These are phyloP conservation scores for Ophiostoma perfectum DNA, from an alignment of 2,329 filamentous ascomycete species.

Conservation along the genomic window DNA sequence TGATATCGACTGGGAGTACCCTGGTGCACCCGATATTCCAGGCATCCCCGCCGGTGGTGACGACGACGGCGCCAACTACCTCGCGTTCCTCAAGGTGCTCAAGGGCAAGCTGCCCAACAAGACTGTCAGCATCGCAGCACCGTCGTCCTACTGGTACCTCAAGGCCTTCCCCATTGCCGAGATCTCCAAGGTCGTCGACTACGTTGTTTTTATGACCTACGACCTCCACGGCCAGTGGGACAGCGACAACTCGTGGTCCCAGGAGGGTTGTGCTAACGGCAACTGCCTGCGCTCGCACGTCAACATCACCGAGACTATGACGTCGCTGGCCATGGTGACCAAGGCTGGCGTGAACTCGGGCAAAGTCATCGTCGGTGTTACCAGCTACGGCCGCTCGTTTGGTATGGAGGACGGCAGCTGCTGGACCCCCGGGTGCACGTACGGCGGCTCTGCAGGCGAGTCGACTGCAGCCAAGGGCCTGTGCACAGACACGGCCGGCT, in stretches of 20 bases:
- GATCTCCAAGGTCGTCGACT: slow-evolving; percentile 32
- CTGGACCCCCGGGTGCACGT: slow-evolving; percentile 32
- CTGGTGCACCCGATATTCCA: slow-evolving; percentile 26
- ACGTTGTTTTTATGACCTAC: slow-evolving; percentile 36
- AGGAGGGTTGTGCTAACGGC: slow-evolving; percentile 31
- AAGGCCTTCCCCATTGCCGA: slow-evolving; percentile 31
- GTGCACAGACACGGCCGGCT: slow-evolving; percentile 36
- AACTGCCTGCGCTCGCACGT: slow-evolving; percentile 35
- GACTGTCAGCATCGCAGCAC: slow-evolving; percentile 30
- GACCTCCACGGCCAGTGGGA: slow-evolving; percentile 40
- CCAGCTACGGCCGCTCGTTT: slow-evolving; percentile 35
- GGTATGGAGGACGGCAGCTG: slow-evolving; percentile 33
- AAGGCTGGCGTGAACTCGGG: slow-evolving; percentile 31
- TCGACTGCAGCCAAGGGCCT: slow-evolving; percentile 32
- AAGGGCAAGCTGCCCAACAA: slow-evolving; percentile 27
- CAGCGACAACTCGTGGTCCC: slow-evolving; percentile 25
- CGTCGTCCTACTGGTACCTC: slow-evolving; percentile 35
- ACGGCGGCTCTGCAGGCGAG: slow-evolving; percentile 6
- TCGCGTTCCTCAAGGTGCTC: slow-evolving; percentile 32
- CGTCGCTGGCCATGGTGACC: slow-evolving; percentile 37
- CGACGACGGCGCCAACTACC: slow-evolving; percentile 35
- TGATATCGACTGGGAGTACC: slow-evolving; percentile 24
- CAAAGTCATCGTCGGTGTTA: slow-evolving; percentile 33
- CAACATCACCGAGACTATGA: slow-evolving; percentile 36
- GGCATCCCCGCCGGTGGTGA: slow-evolving; percentile 32